Conservation (phyloP, 2,329 filamentous ascomycete genomes). For the Aphanoascus verrucosus region DNA sequence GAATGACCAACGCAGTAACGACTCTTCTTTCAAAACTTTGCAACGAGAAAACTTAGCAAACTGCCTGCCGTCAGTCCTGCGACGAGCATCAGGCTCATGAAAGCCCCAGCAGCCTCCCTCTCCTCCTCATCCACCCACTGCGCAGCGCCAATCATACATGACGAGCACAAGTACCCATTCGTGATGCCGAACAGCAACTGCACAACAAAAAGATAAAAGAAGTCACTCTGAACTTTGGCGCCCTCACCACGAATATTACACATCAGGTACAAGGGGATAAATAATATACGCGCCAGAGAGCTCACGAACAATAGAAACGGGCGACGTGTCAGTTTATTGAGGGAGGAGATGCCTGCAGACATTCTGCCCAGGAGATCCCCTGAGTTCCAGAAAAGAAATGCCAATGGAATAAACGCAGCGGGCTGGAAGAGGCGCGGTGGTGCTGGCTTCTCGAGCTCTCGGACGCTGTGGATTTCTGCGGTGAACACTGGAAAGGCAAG, state of each 20-base stretch:
- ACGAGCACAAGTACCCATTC: slow-evolving; percentile 78
- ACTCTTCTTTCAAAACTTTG: background rate
- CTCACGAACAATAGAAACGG: slow-evolving; percentile 59
- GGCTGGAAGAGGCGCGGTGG: slow-evolving; percentile 53
- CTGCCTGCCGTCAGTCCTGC: slow-evolving; percentile 75
- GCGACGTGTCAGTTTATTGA: slow-evolving; percentile 46
- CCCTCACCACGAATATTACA: slow-evolving; percentile 78
- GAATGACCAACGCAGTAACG: background rate
- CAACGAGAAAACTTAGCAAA: slow-evolving; percentile 70
- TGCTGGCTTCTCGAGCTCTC: slow-evolving; percentile 31
- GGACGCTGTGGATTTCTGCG: slow-evolving; percentile 49
- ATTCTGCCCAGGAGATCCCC: slow-evolving; percentile 75
- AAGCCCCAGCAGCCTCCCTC: slow-evolving; percentile 77
- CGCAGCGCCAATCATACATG: slow-evolving; percentile 81
- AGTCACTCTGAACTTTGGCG: slow-evolving; percentile 63
- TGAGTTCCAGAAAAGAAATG: slow-evolving; percentile 85
- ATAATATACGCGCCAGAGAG: slow-evolving; percentile 53
- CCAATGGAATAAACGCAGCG: slow-evolving; percentile 74
- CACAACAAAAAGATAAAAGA: slow-evolving; percentile 77
- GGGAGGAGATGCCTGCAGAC: slow-evolving; percentile 47
- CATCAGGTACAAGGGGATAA: slow-evolving; percentile 75
- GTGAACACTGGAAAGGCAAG: slow-evolving; percentile 98
- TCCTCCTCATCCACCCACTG: slow-evolving; percentile 75
- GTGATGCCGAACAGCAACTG: slow-evolving; percentile 74
- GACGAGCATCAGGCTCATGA: slow-evolving; percentile 89